A percentile compares a stretch with the other conserved stretches of the same genome.
Evolutionary conservation across 108 stramenopile genomes (phyloP).

Genomic region (Skeletonema potamos): DNA sequence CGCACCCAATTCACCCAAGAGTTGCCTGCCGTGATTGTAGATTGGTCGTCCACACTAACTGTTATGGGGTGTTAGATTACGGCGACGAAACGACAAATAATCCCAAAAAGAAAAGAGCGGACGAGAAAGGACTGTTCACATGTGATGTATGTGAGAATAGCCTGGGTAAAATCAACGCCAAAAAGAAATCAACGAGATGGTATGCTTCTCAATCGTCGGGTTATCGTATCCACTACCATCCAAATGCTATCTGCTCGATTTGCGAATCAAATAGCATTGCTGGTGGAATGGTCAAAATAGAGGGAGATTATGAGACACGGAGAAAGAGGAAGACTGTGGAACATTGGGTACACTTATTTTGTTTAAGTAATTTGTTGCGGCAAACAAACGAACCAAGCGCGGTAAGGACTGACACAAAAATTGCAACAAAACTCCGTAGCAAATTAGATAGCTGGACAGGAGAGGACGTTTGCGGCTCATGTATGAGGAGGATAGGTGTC

Average conservation of each 20-base stretch:
- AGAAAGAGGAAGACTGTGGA: slow-evolving; percentile 2
- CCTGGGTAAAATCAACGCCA: not conserved
- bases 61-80: slow-evolving; percentile 36
- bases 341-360: slow-evolving; percentile 35
- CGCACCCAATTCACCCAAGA: slow-evolving; percentile 13
- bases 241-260: slow-evolving; percentile 23
- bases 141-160: slow-evolving; percentile 34
- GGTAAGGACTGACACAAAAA: slow-evolving; percentile 1
- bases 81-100: not conserved
- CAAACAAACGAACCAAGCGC: not conserved
- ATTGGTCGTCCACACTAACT: slow-evolving; percentile 37
- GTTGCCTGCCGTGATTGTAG: slow-evolving; percentile 41
- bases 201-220: slow-evolving; percentile 13
- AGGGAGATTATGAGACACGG: slow-evolving; percentile 9
- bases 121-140: slow-evolving; percentile 29
- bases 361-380: slow-evolving; percentile 14
- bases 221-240: slow-evolving; percentile 25
- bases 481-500: slow-evolving; percentile 13
- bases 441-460: not conserved
- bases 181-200: not conserved
- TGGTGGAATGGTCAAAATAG: slow-evolving; percentile 34
- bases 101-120: slow-evolving; percentile 5
- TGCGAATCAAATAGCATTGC: slow-evolving; percentile 17
- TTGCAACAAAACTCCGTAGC: not conserved
- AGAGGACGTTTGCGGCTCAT: not conserved